phyloP scores from a whole-genome alignment of 345 rosid genomes.

The Brassica carinata region DNA sequence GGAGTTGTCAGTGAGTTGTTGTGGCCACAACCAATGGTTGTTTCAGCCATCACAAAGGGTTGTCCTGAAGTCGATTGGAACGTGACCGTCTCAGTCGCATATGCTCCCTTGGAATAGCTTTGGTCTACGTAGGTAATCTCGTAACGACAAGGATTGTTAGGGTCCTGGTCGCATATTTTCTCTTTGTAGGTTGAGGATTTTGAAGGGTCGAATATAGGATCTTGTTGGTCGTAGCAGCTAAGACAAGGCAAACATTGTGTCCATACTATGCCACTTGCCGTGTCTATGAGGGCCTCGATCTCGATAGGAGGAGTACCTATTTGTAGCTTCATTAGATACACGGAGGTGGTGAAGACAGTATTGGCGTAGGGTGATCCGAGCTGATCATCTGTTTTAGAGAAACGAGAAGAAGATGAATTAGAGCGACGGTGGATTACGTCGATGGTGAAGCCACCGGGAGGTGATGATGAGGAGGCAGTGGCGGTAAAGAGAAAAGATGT shows the following conservation, averaged over 20 bases:
- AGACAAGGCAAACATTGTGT: conserved; percentile 27
- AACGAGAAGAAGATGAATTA: background rate
- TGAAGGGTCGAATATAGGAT: conserved; percentile 23
- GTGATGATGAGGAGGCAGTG: background rate
- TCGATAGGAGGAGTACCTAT: background rate
- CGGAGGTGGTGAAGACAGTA: background rate
- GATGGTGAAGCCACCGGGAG: background rate
- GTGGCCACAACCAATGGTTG: background rate
- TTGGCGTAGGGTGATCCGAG: background rate
- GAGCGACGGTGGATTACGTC: background rate
- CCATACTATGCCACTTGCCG: conserved; percentile 7
- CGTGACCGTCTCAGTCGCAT: background rate
- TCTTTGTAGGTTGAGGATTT: background rate
- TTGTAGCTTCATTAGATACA: background rate
- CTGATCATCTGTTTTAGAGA: background rate
- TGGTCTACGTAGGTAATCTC: background rate
- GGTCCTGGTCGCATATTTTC: background rate
- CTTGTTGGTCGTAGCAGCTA: conserved; percentile 5
- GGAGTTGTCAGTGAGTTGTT: background rate
- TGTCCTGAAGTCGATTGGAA: background rate
- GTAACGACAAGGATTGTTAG: conserved; percentile 1
- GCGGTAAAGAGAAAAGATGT: background rate
- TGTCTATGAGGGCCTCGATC: background rate
- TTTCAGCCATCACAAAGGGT: background rate
- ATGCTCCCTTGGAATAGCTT: background rate